Evolutionary conservation across 2,329 filamentous ascomycete genomes (phyloP).

Genomic region (Colletotrichum acutatum): DNA sequence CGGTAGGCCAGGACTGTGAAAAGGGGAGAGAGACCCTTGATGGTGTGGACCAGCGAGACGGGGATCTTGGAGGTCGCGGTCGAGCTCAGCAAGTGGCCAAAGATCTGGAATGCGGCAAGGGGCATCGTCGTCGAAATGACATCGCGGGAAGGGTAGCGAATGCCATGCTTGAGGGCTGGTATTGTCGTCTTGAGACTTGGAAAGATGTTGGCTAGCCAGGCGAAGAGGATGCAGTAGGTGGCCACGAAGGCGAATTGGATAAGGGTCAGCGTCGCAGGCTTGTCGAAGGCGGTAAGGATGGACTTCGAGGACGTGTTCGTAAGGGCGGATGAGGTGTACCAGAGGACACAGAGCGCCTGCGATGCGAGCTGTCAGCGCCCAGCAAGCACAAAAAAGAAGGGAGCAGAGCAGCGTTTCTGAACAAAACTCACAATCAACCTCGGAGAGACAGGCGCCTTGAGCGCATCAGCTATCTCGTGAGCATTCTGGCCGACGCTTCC

Average conservation of each 20-base stretch:
- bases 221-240: conserved; percentile 83
- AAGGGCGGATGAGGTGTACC: conserved; percentile 95
- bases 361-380: conserved; percentile 17
- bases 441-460: conserved; percentile 89
- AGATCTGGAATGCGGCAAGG: conserved; percentile 90
- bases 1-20: conserved; percentile 96
- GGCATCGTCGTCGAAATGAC: conserved; percentile 91
- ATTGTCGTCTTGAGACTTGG: conserved; percentile 76
- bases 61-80: conserved; percentile 95
- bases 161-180: conserved; percentile 84
- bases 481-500: conserved; percentile 93
- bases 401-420: conserved; percentile 38
- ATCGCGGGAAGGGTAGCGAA: conserved; percentile 82
- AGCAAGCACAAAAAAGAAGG: background rate
- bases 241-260: conserved; percentile 95
- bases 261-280: conserved; percentile 90
- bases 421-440: conserved; percentile 77
- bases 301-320: conserved; percentile 99
- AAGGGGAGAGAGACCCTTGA: conserved; percentile 95
- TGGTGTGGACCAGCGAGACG: conserved; percentile 96
- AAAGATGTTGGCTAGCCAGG: conserved; percentile 79
- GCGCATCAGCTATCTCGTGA: conserved; percentile 89
- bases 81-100: conserved; percentile 92
- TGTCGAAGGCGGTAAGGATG: conserved; percentile 90
- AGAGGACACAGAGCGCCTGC: conserved; percentile 85